Conservation (phyloP, 2,329 filamentous ascomycete species). For the Pseudofabraea citricarpa region DNA sequence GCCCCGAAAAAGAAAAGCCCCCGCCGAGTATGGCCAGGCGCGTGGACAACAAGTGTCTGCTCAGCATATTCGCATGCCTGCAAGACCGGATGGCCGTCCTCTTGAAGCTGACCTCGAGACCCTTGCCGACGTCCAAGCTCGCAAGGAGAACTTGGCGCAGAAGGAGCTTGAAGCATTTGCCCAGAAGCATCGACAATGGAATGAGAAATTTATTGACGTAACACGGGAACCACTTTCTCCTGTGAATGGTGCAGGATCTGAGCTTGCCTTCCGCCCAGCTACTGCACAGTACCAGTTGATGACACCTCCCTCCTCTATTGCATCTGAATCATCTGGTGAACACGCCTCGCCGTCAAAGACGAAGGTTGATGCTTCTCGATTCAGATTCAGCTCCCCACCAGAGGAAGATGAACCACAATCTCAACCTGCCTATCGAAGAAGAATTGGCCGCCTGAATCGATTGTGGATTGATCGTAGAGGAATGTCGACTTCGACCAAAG, state of each 20-base stretch:
- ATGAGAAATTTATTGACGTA: slow-evolving; percentile 81
- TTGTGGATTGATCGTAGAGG: slow-evolving; percentile 84
- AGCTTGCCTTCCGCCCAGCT: slow-evolving; percentile 64
- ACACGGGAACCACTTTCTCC: slow-evolving; percentile 83
- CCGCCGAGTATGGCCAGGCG: slow-evolving; percentile 43
- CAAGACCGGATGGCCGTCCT: slow-evolving; percentile 63
- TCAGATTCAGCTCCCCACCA: slow-evolving; percentile 21
- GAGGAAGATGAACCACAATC: slow-evolving; percentile 23
- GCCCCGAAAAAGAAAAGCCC: slow-evolving; percentile 67
- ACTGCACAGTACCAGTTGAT: slow-evolving; percentile 66
- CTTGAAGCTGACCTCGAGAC: slow-evolving; percentile 75
- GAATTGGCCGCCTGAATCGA: slow-evolving; percentile 78
- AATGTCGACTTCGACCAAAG: slow-evolving; percentile 47
- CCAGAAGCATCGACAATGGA: slow-evolving; percentile 86
- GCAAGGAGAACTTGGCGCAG: slow-evolving; percentile 77
- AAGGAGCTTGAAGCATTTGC: slow-evolving; percentile 83
- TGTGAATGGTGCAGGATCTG: slow-evolving; percentile 57
- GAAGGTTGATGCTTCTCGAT: slow-evolving; percentile 17
- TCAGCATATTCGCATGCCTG: slow-evolving; percentile 64
- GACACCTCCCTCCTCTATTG: slow-evolving; percentile 51
- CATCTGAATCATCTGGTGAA: slow-evolving; percentile 28
- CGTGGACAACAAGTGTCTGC: slow-evolving; percentile 54
- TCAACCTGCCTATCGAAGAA: slow-evolving; percentile 69
- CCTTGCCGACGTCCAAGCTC: slow-evolving; percentile 70
- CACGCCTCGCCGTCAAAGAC: slow-evolving; percentile 24